These are phyloP conservation scores for Crotalaria pallida DNA, from an alignment of 306 rosid species.

Conservation along the genomic window DNA sequence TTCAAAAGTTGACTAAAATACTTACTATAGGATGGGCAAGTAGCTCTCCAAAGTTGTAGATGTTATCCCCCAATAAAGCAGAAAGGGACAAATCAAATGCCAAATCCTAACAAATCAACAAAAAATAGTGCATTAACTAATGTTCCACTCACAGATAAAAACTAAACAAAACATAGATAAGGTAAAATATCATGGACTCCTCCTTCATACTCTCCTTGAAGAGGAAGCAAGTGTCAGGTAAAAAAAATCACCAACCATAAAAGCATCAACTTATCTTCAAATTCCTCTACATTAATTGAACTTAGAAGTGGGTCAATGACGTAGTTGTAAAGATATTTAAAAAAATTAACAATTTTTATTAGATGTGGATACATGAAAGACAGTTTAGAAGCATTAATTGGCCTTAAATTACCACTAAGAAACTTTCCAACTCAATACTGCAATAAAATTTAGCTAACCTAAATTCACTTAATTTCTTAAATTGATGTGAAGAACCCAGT, in stretches of 20 bases:
- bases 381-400: background rate
- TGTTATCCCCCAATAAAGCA: constrained; percentile 94
- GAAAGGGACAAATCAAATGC: constrained; percentile 96
- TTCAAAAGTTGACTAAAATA: background rate
- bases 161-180: constrained; percentile 1
- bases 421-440: background rate
- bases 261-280: background rate
- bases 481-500: background rate
- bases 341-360: background rate
- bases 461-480: background rate
- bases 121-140: constrained; percentile 12
- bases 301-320: background rate
- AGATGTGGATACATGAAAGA: background rate
- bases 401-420: background rate
- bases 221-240: background rate
- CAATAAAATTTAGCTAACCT: background rate
- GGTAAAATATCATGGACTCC: background rate
- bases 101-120: constrained; percentile 59
- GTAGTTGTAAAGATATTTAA: background rate
- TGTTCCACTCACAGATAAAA: background rate
- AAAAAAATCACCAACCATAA: background rate
- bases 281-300: background rate
- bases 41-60: constrained; percentile 97
- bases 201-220: background rate
- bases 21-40: constrained; percentile 99